Evolutionary conservation across 176 grass and related monocot species (phyloP), one percentile per base, ranked within the genome.

Genomic region (Musa acuminata): DNA sequence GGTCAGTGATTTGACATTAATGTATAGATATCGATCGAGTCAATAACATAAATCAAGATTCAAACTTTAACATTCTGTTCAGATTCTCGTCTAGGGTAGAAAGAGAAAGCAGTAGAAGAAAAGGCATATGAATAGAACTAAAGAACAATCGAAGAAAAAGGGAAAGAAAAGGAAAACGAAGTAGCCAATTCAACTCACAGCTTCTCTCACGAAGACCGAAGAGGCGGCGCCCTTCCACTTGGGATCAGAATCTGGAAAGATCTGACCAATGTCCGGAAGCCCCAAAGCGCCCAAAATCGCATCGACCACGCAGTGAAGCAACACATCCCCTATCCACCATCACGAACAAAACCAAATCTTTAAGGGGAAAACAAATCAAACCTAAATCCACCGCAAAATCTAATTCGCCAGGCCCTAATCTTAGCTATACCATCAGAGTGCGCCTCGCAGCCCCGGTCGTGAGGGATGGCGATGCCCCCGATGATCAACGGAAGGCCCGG

Each of bases 271-370:
- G 80, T 99, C 95, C 20, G 95, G 95, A 75, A 99, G 82, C 27
- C 95, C 95, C 60, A 99, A 73, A n/a, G 95, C 95, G 49, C 95
- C 95, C 11, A 94, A 89, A 78, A 99, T 99, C 53, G 95, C 95
- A 82, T 99, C 95, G 29, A 94, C 91, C 73, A 99, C 95, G 77
- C 95, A 99, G 87, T 99, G 95, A 62, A 99, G 88, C 83, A 94
- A 80, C 78, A 99, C 95, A 89, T 99, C 90, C 73, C 95, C 95
- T 99, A 75, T 19, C 10, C 12, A 35, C 7, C 11, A 13, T 24
- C 79, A 78, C n/a, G 60, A 54, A 23, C 26, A 76, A 62, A 70
- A 77, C 57, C 23, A 59, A 25, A 64, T 17, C 21, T 16, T 66
- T 78, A 52, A 66, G 17, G 51, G 52, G 8, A 58, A 77, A 17